phyloP scores from a whole-genome alignment of 495 filamentous ascomycete species.

The Durotheca rogersii region DNA sequence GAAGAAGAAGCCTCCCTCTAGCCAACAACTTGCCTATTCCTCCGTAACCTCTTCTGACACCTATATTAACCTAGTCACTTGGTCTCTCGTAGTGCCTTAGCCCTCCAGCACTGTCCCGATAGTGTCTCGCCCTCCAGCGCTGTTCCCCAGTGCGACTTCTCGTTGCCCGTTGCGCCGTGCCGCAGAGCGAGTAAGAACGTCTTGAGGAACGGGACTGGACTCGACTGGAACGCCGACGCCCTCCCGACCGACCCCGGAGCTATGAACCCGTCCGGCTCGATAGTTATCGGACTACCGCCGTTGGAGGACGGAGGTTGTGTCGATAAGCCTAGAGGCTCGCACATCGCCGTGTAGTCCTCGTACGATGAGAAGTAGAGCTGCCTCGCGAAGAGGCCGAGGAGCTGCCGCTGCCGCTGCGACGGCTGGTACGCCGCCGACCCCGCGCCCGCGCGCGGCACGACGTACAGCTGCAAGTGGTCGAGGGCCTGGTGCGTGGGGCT shows the following conservation, averaged over 20 bases:
- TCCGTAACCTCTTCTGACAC: too few relatives aligned
- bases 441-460: slow-evolving; percentile 38
- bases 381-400: slow-evolving; percentile 68
- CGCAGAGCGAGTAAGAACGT: too few relatives aligned
- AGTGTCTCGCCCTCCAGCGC: too few relatives aligned
- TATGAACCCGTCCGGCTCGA: slow-evolving; percentile 48
- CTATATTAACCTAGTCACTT: too few relatives aligned
- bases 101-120: too few relatives aligned
- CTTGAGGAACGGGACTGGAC: slow-evolving; percentile 56
- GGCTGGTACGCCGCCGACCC: slow-evolving; percentile 9
- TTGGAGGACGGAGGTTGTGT: too few relatives aligned
- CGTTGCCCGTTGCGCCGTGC: too few relatives aligned
- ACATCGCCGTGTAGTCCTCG: slow-evolving; percentile 54
- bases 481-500: slow-evolving; percentile 46
- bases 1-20: too few relatives aligned
- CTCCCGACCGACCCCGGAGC: slow-evolving; percentile 25
- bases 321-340: slow-evolving; percentile 57
- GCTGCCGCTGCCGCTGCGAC: slow-evolving; percentile 34
- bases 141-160: too few relatives aligned
- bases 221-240: slow-evolving; percentile 43
- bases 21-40: too few relatives aligned
- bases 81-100: too few relatives aligned
- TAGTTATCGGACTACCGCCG: too few relatives aligned
- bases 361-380: slow-evolving; percentile 61
- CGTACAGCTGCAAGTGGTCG: slow-evolving; percentile 51